A percentile compares a stretch with the other conserved stretches of the same genome.
These are phyloP conservation scores for Huntiella abstrusa DNA, from an alignment of 2,329 filamentous ascomycete genomes.

Conservation along the genomic window DNA sequence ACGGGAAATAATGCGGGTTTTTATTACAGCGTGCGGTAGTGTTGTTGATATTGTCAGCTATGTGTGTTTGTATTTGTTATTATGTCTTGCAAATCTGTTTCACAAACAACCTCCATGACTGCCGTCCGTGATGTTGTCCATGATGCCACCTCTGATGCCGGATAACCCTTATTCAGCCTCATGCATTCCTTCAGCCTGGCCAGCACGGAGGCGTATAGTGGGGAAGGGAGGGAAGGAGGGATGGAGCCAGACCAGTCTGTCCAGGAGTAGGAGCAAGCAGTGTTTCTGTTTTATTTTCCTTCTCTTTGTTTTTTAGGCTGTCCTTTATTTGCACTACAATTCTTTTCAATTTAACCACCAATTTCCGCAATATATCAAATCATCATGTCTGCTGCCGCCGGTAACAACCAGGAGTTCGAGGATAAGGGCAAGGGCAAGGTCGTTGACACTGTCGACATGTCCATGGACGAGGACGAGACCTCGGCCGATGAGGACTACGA, in stretches of 20 bases:
- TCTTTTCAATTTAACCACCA: background rate
- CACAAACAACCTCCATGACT: background rate
- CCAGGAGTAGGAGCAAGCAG: background rate
- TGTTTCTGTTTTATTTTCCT: background rate
- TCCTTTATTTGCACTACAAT: background rate
- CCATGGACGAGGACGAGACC: conserved; percentile 60
- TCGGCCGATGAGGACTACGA: conserved; percentile 49
- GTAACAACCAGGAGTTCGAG: conserved; percentile 29
- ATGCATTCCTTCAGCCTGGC: background rate
- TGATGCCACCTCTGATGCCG: background rate
- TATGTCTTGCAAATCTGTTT: background rate
- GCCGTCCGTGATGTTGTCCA: background rate
- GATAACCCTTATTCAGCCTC: background rate
- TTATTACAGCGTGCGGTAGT: background rate
- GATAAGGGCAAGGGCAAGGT: conserved; percentile 83
- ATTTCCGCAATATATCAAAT: conserved; percentile 17
- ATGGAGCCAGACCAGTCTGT: background rate
- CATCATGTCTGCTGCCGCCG: conserved; percentile 28
- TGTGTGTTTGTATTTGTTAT: background rate
- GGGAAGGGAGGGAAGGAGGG: too few species aligned
- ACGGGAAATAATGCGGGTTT: conserved; percentile 24
- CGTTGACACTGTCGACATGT: conserved; percentile 36
- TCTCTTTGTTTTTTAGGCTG: conserved; percentile 2
- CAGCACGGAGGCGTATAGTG: too few species aligned
- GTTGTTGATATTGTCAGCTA: background rate